These are phyloP conservation scores for Diaporthe humulicola DNA, from an alignment of 2,329 filamentous ascomycete genomes.

Conservation along the genomic window DNA sequence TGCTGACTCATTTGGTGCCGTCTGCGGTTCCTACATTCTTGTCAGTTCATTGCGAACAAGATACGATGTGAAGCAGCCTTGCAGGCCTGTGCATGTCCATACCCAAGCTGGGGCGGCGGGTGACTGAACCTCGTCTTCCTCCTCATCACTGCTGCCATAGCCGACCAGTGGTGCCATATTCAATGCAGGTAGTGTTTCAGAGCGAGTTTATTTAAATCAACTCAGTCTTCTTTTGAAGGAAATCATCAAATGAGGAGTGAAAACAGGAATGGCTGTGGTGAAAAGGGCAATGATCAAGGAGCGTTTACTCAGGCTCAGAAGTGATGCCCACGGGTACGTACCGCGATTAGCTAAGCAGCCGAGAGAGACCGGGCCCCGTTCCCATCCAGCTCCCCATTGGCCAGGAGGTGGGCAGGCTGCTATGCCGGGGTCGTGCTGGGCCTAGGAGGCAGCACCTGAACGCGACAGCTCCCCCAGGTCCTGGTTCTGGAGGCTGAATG, in stretches of 20 bases:
- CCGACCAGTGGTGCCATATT: slow-evolving; percentile 61
- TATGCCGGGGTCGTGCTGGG: neutral
- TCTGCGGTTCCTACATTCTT: neutral
- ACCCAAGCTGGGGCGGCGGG: slow-evolving; percentile 17
- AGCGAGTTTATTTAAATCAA: fast-evolving
- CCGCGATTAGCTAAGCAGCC: slow-evolving; percentile 26
- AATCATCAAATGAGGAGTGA: neutral
- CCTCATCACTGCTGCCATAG: slow-evolving; percentile 67
- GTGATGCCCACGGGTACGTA: neutral
- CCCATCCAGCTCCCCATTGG: slow-evolving; percentile 6
- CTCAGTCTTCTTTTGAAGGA: neutral
- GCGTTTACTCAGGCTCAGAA: neutral
- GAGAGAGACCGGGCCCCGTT: neutral
- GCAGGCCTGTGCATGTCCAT: neutral
- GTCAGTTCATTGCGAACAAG: neutral
- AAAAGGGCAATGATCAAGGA: neutral
- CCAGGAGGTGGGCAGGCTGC: slow-evolving; percentile 16
- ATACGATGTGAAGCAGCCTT: neutral
- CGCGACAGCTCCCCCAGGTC: slow-evolving; percentile 46
- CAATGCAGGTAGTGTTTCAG: neutral
- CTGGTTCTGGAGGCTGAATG: slow-evolving; percentile 7
- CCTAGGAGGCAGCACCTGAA: slow-evolving; percentile 47
- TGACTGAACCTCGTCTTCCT: slow-evolving; percentile 50
- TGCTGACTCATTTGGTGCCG: too few relatives aligned
- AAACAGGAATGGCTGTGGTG: too few relatives aligned